Conservation (phyloP, 2,329 filamentous ascomycete species). For the Colletotrichum aenigma region DNA sequence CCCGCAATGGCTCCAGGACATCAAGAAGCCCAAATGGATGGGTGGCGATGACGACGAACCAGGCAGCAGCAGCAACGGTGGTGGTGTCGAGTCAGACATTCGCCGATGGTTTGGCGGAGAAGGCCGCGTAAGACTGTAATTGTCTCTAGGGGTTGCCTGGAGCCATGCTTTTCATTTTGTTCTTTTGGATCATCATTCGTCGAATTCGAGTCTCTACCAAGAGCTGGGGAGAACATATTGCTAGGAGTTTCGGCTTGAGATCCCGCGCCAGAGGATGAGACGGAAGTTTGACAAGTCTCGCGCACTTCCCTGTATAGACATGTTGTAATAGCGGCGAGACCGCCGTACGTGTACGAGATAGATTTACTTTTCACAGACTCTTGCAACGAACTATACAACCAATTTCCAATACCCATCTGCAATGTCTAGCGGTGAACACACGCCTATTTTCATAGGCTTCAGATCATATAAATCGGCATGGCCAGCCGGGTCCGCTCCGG, state of each 20-base stretch:
- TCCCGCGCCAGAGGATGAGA: constrained; percentile 5
- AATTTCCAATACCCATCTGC: background rate
- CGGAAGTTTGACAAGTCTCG: background rate
- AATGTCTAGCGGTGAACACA: background rate
- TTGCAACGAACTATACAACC: background rate
- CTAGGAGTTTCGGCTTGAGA: constrained; percentile 21
- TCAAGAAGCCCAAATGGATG: constrained; percentile 86
- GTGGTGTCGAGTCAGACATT: constrained; percentile 42
- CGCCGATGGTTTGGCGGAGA: constrained; percentile 64
- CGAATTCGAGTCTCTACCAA: constrained; percentile 22
- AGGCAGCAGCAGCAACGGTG: constrained; percentile 27
- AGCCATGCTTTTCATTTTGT: background rate
- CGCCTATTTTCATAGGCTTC: too few relatives aligned
- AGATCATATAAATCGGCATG: background rate
- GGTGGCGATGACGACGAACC: constrained; percentile 56
- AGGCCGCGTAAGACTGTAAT: constrained; percentile 27
- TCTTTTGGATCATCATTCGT: constrained; percentile 1
- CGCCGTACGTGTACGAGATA: background rate
- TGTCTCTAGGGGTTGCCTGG: background rate
- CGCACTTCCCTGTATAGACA: background rate
- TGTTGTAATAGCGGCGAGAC: background rate
- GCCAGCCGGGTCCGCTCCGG: background rate
- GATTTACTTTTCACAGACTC: constrained; percentile 3
- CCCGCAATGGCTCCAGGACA: constrained; percentile 82
- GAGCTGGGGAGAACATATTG: constrained; percentile 23